Percentiles rank a stretch among this genome's conserved stretches.
phyloP scores from a whole-genome alignment of 1,284 basidiomycete genomes.

The Mycena citricolor region DNA sequence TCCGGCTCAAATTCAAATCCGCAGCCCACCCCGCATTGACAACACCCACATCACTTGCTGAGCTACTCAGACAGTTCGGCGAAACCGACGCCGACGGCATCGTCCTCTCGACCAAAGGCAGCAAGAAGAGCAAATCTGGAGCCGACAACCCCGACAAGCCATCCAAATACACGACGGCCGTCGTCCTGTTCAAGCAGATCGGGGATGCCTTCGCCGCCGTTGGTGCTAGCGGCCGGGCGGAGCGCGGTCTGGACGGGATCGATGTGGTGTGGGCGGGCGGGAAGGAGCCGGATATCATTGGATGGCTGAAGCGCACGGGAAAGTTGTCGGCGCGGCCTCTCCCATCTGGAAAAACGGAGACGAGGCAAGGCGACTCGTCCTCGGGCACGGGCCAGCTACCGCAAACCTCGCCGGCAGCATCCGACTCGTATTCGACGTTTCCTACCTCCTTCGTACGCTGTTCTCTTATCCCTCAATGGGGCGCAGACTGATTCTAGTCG shows the following conservation, averaged over 20 bases:
- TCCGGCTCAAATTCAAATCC: slow-evolving; percentile 67
- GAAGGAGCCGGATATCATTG: slow-evolving; percentile 71
- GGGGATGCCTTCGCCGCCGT: slow-evolving; percentile 72
- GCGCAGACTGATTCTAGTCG: slow-evolving; percentile 30
- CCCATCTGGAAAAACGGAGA: slow-evolving; percentile 13
- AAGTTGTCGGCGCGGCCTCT: slow-evolving; percentile 45
- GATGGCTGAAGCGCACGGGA: slow-evolving; percentile 72
- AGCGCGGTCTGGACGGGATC: slow-evolving; percentile 52
- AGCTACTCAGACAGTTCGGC: slow-evolving; percentile 61
- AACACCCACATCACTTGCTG: slow-evolving; percentile 47
- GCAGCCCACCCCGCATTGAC: slow-evolving; percentile 55
- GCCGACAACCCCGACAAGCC: slow-evolving; percentile 50
- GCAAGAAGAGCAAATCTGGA: slow-evolving; percentile 57
- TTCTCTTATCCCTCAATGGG: slow-evolving; percentile 7
- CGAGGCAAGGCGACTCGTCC: slow-evolving; percentile 8
- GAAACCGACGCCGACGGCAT: slow-evolving; percentile 59
- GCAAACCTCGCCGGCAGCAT: slow-evolving; percentile 29
- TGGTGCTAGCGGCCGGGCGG: slow-evolving; percentile 53
- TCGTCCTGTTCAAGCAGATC: slow-evolving; percentile 73
- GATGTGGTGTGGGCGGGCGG: slow-evolving; percentile 71
- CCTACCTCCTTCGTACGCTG: slow-evolving; percentile 56
- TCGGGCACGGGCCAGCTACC: slow-evolving; percentile 29
- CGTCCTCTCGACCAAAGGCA: slow-evolving; percentile 62
- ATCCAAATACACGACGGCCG: slow-evolving; percentile 63
- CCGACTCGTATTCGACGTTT: slow-evolving; percentile 51